Conservation (phyloP, 2,329 filamentous ascomycete species). For the Byssothecium circinans region DNA sequence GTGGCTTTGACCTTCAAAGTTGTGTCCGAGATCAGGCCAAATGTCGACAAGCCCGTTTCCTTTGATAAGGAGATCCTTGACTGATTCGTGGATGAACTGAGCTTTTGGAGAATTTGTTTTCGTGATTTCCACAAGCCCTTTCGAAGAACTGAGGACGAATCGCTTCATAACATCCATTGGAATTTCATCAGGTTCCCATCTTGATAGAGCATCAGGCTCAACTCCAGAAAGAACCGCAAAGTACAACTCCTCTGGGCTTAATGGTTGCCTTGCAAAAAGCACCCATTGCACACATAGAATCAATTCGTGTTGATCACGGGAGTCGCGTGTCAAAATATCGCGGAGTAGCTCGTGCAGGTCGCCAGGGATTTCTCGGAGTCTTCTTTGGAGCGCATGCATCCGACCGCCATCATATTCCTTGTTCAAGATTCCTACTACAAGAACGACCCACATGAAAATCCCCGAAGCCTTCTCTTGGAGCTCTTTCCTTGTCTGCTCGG, state of each 20-base stretch:
- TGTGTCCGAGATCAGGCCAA: constrained; percentile 32
- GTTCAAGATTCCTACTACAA: constrained; percentile 51
- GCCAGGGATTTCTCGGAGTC: constrained; percentile 6
- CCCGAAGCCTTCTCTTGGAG: constrained; percentile 43
- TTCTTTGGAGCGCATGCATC: constrained; percentile 4
- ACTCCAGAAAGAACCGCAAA: constrained; percentile 10
- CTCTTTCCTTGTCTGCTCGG: constrained; percentile 19
- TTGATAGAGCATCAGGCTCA: constrained; percentile 7
- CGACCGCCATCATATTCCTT: constrained; percentile 40
- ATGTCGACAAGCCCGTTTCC: constrained; percentile 32
- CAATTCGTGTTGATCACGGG: neutral
- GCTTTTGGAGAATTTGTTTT: constrained; percentile 16
- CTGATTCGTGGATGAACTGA: constrained; percentile 32
- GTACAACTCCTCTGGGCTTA: constrained; percentile 13
- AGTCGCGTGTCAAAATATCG: constrained; percentile 9
- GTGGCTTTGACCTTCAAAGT: constrained; percentile 42
- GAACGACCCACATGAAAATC: constrained; percentile 50
- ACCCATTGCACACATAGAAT: constrained; percentile 11
- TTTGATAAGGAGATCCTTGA: constrained; percentile 43
- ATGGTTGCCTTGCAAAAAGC: constrained; percentile 7
- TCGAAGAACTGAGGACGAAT: constrained; percentile 19
- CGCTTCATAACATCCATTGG: constrained; percentile 10
- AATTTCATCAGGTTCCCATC: constrained; percentile 28
- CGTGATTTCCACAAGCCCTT: constrained; percentile 19
- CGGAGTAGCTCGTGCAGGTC: constrained; percentile 7